A percentile compares a stretch with the other conserved stretches of the same genome.
Evolutionary conservation across 2,329 filamentous ascomycete species (phyloP).

Genomic region (Blastomyces parvus): DNA sequence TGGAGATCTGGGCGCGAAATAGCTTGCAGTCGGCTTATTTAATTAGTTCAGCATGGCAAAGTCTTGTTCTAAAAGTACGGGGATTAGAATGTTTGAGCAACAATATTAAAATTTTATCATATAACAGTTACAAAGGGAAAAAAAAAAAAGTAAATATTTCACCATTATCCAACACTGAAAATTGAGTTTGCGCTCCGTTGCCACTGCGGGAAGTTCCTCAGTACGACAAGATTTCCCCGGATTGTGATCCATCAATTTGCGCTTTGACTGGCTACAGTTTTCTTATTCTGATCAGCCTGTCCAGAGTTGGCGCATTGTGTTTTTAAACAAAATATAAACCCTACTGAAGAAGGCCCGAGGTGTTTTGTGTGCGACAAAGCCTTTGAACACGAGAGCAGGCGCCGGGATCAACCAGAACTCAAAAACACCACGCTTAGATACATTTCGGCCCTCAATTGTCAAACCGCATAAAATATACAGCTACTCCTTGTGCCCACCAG

Average conservation of each 20-base stretch:
- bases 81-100: neutral
- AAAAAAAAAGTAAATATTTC: neutral
- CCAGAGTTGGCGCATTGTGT: neutral
- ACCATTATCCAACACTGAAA: neutral
- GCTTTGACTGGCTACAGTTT: neutral
- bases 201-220: neutral
- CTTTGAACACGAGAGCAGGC: neutral
- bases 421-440: neutral
- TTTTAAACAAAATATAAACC: neutral
- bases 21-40: neutral
- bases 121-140: too few species aligned
- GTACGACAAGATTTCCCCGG: neutral
- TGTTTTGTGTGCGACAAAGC: neutral
- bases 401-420: too few species aligned
- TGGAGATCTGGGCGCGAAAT: neutral
- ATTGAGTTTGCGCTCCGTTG: neutral
- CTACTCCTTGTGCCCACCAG: neutral
- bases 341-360: neutral
- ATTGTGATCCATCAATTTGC: neutral
- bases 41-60: neutral
- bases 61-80: neutral
- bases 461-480: neutral
- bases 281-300: neutral
- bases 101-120: too few species aligned
- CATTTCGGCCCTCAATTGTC: neutral